These are phyloP conservation scores for Porpolomopsis calyptriformis DNA, from an alignment of 768 basidiomycete genomes.

Conservation along the genomic window DNA sequence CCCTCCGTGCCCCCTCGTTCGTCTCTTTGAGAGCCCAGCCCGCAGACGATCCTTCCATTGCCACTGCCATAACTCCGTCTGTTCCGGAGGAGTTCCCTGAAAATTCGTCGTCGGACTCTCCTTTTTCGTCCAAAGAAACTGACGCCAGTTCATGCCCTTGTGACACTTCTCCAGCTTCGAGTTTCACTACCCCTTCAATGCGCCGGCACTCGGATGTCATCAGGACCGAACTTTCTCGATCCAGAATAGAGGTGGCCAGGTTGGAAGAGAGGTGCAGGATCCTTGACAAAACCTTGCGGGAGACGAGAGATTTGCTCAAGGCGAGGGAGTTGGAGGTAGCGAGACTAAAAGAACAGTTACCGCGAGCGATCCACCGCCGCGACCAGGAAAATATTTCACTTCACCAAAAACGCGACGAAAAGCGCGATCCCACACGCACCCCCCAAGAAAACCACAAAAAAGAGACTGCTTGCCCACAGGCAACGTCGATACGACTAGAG, in stretches of 20 bases:
- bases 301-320: constrained; percentile 50
- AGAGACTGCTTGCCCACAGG: neutral
- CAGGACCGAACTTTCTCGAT: constrained; percentile 44
- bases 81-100: constrained; percentile 28
- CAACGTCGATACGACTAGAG: constrained; percentile 30
- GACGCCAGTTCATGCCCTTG: constrained; percentile 26
- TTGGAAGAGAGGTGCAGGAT: constrained; percentile 52
- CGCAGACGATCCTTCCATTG: constrained; percentile 17
- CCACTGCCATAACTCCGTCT: constrained; percentile 32
- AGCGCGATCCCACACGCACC: neutral
- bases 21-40: constrained; percentile 13
- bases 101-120: constrained; percentile 18
- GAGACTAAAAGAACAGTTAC: constrained; percentile 32
- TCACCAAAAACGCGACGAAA: constrained; percentile 1
- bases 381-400: neutral
- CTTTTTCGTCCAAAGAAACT: neutral
- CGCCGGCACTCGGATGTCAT: constrained; percentile 48
- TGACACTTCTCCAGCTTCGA: constrained; percentile 32
- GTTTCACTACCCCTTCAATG: constrained; percentile 33
- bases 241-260: constrained; percentile 42
- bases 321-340: constrained; percentile 53
- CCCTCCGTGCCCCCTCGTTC: constrained; percentile 33
- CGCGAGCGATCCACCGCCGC: constrained; percentile 1
- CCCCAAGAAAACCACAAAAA: neutral
- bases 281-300: constrained; percentile 54